Conservation (phyloP, 176 grass and related monocot genomes). For the Guadua angustifolia region DNA sequence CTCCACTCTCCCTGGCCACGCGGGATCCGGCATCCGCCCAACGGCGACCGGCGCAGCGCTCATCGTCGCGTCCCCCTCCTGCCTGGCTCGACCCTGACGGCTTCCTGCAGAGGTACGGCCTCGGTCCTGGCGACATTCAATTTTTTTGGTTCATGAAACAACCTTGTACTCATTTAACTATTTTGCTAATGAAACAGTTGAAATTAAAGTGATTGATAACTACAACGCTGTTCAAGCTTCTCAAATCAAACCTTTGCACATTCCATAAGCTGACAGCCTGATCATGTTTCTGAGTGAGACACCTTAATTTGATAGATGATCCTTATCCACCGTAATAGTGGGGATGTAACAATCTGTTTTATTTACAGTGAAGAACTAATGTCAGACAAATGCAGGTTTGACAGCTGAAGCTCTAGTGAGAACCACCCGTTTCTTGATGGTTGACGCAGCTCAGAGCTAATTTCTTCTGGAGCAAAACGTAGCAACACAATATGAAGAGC, state of each 20-base stretch:
- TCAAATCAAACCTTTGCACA: neutral
- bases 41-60: neutral
- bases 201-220: neutral
- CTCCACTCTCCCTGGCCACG: neutral
- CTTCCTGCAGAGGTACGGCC: neutral
- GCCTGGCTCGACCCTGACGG: too few relatives aligned
- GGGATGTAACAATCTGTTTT: neutral
- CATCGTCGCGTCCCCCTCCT: neutral
- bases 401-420: neutral
- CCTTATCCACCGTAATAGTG: neutral
- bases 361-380: slow-evolving; percentile 9
- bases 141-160: neutral
- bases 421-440: neutral
- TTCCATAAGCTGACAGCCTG: neutral
- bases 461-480: slow-evolving; percentile 21
- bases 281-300: neutral
- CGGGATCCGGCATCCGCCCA: neutral
- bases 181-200: neutral
- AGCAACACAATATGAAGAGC: slow-evolving; percentile 45
- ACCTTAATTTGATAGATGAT: neutral
- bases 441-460: neutral
- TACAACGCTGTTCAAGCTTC: neutral
- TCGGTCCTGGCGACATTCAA: neutral
- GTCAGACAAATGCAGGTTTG: slow-evolving; percentile 1
- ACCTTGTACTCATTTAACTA: neutral